Percentiles rank a stretch among this genome's conserved stretches.
Evolutionary conservation across 73 alveolate species (phyloP).

Genomic region (Durusdinium trenchii): DNA sequence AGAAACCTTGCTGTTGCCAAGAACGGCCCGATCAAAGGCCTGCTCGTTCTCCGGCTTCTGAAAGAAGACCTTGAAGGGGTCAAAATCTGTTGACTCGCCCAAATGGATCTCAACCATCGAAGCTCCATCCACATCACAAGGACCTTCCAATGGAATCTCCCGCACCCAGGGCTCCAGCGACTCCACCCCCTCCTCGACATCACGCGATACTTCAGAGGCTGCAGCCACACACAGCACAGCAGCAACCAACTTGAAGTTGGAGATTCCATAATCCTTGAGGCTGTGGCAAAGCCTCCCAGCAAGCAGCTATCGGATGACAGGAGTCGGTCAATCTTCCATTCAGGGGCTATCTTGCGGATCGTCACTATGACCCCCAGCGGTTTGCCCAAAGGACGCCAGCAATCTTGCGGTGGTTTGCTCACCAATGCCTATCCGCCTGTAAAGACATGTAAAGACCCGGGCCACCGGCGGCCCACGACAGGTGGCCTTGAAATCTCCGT

Average conservation of each 20-base stretch:
- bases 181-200: neutral
- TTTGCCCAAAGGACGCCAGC: no score
- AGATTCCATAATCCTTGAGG: slow-evolving; percentile 38
- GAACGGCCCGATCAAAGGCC: slow-evolving; percentile 7
- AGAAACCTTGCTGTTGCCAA: neutral
- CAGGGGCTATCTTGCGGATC: no score
- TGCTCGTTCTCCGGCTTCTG: neutral
- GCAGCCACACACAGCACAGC: slow-evolving; percentile 36
- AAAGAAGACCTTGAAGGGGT: slow-evolving; percentile 81
- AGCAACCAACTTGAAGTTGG: slow-evolving; percentile 49
- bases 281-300: slow-evolving; percentile 1
- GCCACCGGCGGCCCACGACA: no score
- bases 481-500: no score
- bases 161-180: no score
- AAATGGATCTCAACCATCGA: slow-evolving; percentile 67
- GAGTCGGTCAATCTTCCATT: no score
- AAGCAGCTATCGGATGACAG: no score
- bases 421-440: no score
- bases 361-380: no score
- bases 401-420: no score
- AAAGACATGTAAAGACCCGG: no score
- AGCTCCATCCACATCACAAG: neutral
- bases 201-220: no score
- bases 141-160: neutral
- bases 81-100: neutral